Evolutionary conservation across 345 rosid genomes (phyloP).

Genomic region (Camelina hispida): DNA sequence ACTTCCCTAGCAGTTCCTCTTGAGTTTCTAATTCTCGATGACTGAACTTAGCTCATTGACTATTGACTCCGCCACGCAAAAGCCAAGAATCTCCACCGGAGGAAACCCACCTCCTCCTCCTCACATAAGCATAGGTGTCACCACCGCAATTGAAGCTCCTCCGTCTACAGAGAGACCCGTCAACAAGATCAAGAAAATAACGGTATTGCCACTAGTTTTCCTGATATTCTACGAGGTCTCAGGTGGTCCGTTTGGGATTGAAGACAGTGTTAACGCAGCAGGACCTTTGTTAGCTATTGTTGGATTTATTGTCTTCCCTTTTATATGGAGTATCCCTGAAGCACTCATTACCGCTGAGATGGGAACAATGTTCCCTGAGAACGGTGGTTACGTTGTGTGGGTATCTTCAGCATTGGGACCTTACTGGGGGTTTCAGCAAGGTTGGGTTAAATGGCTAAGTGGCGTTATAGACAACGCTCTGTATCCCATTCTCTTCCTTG

Average conservation of each 20-base stretch:
- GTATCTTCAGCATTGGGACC: conserved; percentile 79
- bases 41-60: conserved; percentile 16
- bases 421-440: conserved; percentile 85
- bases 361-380: conserved; percentile 88
- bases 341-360: conserved; percentile 79
- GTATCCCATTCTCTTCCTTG: conserved; percentile 74
- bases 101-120: not conserved
- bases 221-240: conserved; percentile 40
- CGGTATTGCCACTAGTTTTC: conserved; percentile 59
- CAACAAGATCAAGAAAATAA: conserved; percentile 51
- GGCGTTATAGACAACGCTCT: conserved; percentile 86
- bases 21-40: not conserved
- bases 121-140: conserved; percentile 7
- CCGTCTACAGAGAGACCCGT: conserved; percentile 7
- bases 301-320: conserved; percentile 67
- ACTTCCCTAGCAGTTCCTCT: not conserved
- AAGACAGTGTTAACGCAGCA: conserved; percentile 77
- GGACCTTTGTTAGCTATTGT: conserved; percentile 71
- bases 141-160: not conserved
- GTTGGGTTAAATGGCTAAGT: conserved; percentile 90
- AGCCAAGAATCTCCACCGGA: not conserved
- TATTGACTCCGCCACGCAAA: not conserved
- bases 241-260: conserved; percentile 74
- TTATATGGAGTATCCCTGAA: conserved; percentile 84
- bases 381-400: conserved; percentile 83